Evolutionary conservation across 2,329 filamentous ascomycete species (phyloP), one percentile per base, ranked within the genome.

Genomic region (Elsinoe batatas): DNA sequence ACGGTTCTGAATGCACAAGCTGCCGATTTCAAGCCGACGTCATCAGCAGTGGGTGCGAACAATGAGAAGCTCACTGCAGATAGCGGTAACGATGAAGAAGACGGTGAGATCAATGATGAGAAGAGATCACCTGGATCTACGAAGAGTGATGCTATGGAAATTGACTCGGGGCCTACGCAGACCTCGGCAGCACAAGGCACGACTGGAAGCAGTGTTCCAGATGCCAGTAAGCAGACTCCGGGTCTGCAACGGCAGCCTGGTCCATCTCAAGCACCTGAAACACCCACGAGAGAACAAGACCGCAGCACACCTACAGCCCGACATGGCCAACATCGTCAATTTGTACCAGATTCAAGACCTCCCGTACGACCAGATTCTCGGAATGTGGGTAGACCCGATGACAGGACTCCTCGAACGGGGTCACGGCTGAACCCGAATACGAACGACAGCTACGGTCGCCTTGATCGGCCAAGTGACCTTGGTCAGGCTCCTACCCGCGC

Each of bases 101-200:
- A 89, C 64, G 85, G 85, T 17, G 85, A 89, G 66, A 84, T 88
- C 20, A 80, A 82, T 59, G 85, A 88, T 62, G 74, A 72, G 33
- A 81, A 73, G 68, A 58, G 36, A n/a, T 49, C 58, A 46, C 60
- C 46, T 11, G 54, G 58, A 44, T 61, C 44, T 42, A 59, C 44
- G 57, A 66, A 64, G 49, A 57, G 56, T 59, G 53, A 55, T 11
- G 26, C 26, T 3, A 47, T 55, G 59, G 56, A 32, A 18, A 20
- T 36, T 15, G 43, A 46, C n/a, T 17, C 32, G 1, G 18, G 17
- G 33, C 33, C 17, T 35, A 26, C 1, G 8, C 44, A 10, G 22
- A 15, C 30, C 44, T 8, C 20, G 22, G 44, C 11, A 26, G 1
- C 22, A 57, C 17, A 53, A 35, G 6, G 22, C 10, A 18, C 30